Conservation (phyloP, 2,329 filamentous ascomycete species). For the Neopestalotiopsis sp. region DNA sequence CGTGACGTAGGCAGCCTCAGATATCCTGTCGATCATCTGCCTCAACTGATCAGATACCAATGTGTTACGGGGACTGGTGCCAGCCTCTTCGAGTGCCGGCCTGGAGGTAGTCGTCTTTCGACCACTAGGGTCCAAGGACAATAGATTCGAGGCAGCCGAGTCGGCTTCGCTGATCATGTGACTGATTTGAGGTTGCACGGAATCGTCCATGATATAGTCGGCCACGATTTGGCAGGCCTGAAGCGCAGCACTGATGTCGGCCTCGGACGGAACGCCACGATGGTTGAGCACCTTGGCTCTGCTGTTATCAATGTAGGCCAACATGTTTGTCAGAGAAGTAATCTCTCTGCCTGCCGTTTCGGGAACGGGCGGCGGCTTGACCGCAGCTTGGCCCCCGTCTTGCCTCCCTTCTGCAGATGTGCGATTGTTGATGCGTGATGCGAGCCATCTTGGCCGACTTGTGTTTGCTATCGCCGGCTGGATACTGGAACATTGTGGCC, state of each 20-base stretch:
- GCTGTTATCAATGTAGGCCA: slow-evolving; percentile 32
- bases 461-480: slow-evolving; percentile 5
- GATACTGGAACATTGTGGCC: not conserved
- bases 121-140: slow-evolving; percentile 38
- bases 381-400: not conserved
- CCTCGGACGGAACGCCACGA: slow-evolving; percentile 32
- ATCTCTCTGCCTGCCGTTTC: slow-evolving; percentile 24
- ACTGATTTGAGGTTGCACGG: slow-evolving; percentile 35
- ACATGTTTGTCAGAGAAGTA: slow-evolving; percentile 33
- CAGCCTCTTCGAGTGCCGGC: slow-evolving; percentile 16
- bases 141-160: slow-evolving; percentile 40
- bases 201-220: slow-evolving; percentile 36
- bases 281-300: slow-evolving; percentile 30
- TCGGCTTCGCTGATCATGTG: slow-evolving; percentile 41
- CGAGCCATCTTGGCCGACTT: slow-evolving; percentile 17
- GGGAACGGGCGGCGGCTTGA: not conserved
- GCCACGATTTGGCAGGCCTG: slow-evolving; percentile 35
- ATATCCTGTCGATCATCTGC: slow-evolving; percentile 58
- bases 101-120: slow-evolving; percentile 23
- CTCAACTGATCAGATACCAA: slow-evolving; percentile 38
- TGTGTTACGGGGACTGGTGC: slow-evolving; percentile 7
- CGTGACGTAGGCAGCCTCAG: slow-evolving; percentile 70
- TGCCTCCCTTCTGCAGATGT: not conserved
- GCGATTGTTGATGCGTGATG: slow-evolving; percentile 11
- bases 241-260: slow-evolving; percentile 35